Conservation (phyloP, 2,329 filamentous ascomycete species). For the Leptographium lundbergii region DNA sequence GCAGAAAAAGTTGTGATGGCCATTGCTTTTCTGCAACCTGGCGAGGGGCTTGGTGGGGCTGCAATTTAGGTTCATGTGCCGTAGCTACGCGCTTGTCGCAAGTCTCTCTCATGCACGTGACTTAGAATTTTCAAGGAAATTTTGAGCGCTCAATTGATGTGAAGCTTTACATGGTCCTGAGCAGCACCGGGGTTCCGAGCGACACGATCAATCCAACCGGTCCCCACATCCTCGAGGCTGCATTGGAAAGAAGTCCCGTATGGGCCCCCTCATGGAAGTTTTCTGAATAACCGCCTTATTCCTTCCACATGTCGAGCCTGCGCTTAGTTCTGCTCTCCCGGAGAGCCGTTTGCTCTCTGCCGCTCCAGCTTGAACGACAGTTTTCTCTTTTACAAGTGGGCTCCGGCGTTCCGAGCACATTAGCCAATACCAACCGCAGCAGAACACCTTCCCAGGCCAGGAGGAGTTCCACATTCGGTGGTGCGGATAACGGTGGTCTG, state of each 20-base stretch:
- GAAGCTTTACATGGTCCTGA: background rate
- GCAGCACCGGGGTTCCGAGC: background rate
- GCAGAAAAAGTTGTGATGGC: conserved; percentile 8
- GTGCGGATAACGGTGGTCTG: background rate
- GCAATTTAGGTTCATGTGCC: conserved; percentile 1
- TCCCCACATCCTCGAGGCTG: background rate
- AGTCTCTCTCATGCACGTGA: background rate
- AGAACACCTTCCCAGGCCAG: background rate
- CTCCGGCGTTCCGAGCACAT: background rate
- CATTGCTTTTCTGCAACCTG: conserved; percentile 1
- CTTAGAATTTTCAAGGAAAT: background rate
- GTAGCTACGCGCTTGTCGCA: background rate
- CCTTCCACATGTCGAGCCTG: conserved; percentile 9
- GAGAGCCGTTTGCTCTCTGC: background rate
- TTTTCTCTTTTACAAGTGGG: conserved; percentile 7
- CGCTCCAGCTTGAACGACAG: conserved; percentile 8
- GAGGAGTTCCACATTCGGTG: background rate
- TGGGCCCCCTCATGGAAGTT: background rate
- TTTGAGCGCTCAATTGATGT: background rate
- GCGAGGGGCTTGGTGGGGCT: conserved; percentile 8
- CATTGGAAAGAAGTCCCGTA: background rate
- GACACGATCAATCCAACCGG: background rate
- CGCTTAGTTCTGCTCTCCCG: conserved; percentile 5
- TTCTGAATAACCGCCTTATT: background rate
- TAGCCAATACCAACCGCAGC: background rate